Conservation (phyloP, 208 protist species). For the Wallacemonas rigidus region DNA sequence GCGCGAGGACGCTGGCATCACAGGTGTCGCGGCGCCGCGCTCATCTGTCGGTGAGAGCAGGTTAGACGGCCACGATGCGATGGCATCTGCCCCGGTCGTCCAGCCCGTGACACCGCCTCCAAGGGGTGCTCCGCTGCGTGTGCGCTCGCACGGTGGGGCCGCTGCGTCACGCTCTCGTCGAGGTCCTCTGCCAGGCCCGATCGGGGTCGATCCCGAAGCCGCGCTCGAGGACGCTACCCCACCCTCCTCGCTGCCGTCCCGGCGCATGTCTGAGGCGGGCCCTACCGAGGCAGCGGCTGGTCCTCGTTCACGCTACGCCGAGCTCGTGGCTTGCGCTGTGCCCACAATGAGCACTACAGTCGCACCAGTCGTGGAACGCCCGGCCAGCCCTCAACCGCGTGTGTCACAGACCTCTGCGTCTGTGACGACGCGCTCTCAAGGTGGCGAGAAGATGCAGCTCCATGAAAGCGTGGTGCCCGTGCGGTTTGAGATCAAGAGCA, state of each 20-base stretch:
- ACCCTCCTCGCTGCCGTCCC: neutral
- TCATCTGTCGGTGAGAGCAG: no score
- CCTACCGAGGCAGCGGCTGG: neutral
- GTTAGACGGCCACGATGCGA: no score
- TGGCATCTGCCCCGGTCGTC: no score
- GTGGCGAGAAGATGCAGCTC: neutral
- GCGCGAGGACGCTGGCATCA: neutral
- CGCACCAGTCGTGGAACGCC: no score
- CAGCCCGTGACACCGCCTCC: neutral
- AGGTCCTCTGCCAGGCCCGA: no score
- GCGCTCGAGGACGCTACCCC: neutral
- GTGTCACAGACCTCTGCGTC: neutral
- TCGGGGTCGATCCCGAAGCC: no score
- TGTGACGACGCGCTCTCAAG: neutral
- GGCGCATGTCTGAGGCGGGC: no score
- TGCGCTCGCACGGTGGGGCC: neutral
- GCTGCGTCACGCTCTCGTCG: neutral
- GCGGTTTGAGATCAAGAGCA: conserved; percentile 45
- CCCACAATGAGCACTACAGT: neutral
- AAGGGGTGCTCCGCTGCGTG: neutral
- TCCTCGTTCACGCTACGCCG: neutral
- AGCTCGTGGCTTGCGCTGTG: conserved; percentile 1
- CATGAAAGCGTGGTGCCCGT: conserved; percentile 3
- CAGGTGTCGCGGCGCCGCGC: no score
- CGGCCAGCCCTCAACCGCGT: no score